Evolutionary conservation across 495 filamentous ascomycete species (phyloP).

Genomic region (Hamigera avellanea): DNA sequence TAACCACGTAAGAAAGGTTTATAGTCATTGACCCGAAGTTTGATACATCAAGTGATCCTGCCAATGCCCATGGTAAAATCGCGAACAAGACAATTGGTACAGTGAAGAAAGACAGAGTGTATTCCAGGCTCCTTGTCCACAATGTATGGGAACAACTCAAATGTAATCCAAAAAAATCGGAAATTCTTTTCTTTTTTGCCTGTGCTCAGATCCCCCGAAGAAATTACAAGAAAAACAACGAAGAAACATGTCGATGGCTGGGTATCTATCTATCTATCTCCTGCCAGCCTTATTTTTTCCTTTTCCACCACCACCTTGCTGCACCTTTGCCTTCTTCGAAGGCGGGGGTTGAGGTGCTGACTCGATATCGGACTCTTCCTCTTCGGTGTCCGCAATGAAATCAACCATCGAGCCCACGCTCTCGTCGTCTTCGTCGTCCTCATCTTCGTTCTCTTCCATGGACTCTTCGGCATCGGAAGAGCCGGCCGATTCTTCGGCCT

Average conservation of each 20-base stretch:
- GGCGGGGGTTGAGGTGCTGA: constrained; percentile 17
- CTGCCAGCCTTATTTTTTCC: constrained; percentile 25
- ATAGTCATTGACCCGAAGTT: too few relatives aligned
- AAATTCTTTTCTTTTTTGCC: too few relatives aligned
- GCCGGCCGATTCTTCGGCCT: constrained; percentile 34
- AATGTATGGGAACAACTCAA: too few relatives aligned
- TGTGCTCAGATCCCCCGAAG: neutral
- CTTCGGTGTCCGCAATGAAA: constrained; percentile 36
- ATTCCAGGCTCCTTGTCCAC: neutral
- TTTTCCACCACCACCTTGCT: constrained; percentile 14
- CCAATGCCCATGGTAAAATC: too few relatives aligned
- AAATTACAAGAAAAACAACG: too few relatives aligned
- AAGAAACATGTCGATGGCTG: too few relatives aligned
- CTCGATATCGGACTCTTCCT: constrained; percentile 25
- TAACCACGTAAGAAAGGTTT: too few relatives aligned
- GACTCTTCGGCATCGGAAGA: constrained; percentile 39
- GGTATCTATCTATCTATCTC: constrained; percentile 3
- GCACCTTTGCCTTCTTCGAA: constrained; percentile 26
- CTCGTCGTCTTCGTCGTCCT: constrained; percentile 29
- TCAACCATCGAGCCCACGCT: constrained; percentile 32
- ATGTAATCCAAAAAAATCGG: too few relatives aligned
- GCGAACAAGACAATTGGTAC: too few relatives aligned
- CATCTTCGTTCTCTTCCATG: constrained; percentile 30
- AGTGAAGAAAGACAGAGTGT: too few relatives aligned
- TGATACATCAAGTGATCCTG: too few relatives aligned